A percentile compares a stretch with the other conserved stretches of the same genome.
These are phyloP conservation scores for Neurospora sp. DNA, from an alignment of 495 filamentous ascomycete genomes.

Conservation along the genomic window DNA sequence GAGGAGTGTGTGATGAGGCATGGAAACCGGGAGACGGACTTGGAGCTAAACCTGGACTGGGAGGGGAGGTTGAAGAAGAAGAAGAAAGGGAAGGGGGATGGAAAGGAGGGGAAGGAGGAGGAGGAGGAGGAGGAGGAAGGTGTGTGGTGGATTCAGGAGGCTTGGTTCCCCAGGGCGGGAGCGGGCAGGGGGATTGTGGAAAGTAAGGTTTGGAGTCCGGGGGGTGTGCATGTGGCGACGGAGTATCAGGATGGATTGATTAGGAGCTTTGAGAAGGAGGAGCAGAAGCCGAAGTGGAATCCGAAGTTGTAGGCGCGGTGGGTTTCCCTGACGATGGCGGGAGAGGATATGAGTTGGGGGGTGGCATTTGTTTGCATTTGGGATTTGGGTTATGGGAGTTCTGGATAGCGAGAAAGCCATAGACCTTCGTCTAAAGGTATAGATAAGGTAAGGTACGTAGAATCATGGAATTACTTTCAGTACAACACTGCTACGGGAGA, in stretches of 20 bases:
- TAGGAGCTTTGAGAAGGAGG: slow-evolving; percentile 6
- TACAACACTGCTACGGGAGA: too few relatives aligned
- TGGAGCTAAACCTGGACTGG: slow-evolving; percentile 55
- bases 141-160: slow-evolving; percentile 63
- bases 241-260: slow-evolving; percentile 53
- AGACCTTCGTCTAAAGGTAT: neutral
- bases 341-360: too few relatives aligned
- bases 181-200: slow-evolving; percentile 50
- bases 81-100: slow-evolving; percentile 12
- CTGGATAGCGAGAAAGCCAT: neutral
- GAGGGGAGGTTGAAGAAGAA: slow-evolving; percentile 45
- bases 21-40: slow-evolving; percentile 7
- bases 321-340: too few relatives aligned
- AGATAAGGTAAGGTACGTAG: neutral
- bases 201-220: slow-evolving; percentile 53
- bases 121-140: slow-evolving; percentile 17
- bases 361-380: neutral
- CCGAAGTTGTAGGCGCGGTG: neutral
- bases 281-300: slow-evolving; percentile 4
- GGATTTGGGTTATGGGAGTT: neutral
- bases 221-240: slow-evolving; percentile 51
- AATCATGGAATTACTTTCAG: too few relatives aligned
- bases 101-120: neutral
- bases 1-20: slow-evolving; percentile 31
- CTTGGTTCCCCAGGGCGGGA: slow-evolving; percentile 44